A percentile compares a stretch with the other conserved stretches of the same genome.
phyloP scores from a whole-genome alignment of 129 eudicot genomes.

The Ambrosia trifida region DNA sequence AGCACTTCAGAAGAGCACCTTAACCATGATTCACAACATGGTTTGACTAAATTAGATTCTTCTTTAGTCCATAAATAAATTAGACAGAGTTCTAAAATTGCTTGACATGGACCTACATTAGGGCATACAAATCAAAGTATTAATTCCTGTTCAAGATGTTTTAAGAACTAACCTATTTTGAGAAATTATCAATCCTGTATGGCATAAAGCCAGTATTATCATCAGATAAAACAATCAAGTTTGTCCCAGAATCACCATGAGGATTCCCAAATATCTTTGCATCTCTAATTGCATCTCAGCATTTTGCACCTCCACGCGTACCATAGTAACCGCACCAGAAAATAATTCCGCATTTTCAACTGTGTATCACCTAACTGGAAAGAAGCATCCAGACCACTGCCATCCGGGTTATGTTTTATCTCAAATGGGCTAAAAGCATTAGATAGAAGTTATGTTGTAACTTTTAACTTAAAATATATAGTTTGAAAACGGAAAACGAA shows the following conservation, averaged over 20 bases:
- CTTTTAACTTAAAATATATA: background rate
- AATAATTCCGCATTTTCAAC: conserved; percentile 78
- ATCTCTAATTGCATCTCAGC: conserved; percentile 80
- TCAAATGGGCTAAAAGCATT: background rate
- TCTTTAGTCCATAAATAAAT: too few relatives aligned
- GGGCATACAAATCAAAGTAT: background rate
- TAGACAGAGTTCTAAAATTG: background rate
- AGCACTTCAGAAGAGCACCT: too few relatives aligned
- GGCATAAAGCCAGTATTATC: conserved; percentile 99
- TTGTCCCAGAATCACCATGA: conserved; percentile 80
- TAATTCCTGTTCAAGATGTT: background rate
- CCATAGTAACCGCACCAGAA: conserved; percentile 68
- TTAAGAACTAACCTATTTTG: conserved; percentile 77
- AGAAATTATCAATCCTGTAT: conserved; percentile 87
- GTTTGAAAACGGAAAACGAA: background rate
- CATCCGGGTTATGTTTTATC: conserved; percentile 57
- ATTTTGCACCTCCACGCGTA: conserved; percentile 95
- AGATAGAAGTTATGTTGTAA: too few relatives aligned
- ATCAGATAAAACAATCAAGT: conserved; percentile 77
- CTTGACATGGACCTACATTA: background rate
- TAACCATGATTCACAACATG: too few relatives aligned
- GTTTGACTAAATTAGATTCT: too few relatives aligned
- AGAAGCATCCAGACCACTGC: conserved; percentile 99
- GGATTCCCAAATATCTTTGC: conserved; percentile 72
- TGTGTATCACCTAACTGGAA: conserved; percentile 96